These are phyloP conservation scores for Myochromella boudieri DNA, from an alignment of 768 basidiomycete species.

Conservation along the genomic window DNA sequence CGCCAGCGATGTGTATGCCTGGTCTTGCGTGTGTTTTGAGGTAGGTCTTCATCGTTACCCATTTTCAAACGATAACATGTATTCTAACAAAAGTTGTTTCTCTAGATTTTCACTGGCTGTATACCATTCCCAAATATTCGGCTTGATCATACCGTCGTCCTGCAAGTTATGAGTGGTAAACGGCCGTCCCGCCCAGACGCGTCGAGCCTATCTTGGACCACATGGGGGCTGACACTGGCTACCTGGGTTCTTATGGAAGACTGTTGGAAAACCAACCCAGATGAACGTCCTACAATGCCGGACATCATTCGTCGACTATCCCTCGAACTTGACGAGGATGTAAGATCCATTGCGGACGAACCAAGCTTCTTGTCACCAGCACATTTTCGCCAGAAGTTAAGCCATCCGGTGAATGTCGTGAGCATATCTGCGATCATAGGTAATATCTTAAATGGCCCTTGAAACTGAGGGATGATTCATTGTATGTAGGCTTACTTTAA, in stretches of 20 bases:
- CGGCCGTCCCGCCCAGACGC: not conserved
- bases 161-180: not conserved
- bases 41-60: not conserved
- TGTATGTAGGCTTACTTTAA: no score
- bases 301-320: no score
- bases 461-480: no score
- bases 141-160: not conserved
- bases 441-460: no score
- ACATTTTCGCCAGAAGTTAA: no score
- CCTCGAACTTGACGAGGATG: no score
- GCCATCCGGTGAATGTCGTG: no score
- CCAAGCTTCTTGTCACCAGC: no score
- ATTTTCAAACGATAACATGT: not conserved
- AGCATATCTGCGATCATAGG: no score
- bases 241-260: not conserved
- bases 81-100: not conserved
- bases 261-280: not conserved
- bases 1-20: not conserved
- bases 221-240: not conserved
- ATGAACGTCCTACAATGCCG: not conserved
- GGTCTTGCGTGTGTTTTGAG: not conserved
- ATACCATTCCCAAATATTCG: not conserved
- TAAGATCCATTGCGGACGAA: no score
- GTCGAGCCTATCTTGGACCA: not conserved
- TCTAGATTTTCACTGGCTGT: not conserved